Evolutionary conservation across 257 asterid genomes (phyloP), one percentile per base, ranked within the genome.

Genomic region (Solanum appendiculatum): DNA sequence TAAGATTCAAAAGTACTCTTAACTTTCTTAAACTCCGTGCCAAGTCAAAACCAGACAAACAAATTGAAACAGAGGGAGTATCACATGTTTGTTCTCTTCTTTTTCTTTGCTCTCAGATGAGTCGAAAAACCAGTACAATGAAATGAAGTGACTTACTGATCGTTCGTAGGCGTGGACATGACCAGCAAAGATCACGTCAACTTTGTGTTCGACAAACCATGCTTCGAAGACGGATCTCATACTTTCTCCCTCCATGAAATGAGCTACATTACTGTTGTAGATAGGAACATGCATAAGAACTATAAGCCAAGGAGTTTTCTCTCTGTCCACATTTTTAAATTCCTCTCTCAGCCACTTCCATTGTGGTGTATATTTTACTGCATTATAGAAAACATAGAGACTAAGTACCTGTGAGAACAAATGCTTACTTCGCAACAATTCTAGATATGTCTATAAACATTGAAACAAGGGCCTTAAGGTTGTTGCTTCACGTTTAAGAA

Each of bases 171-270:
- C 99, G 60, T 97, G 99, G 86, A 97, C 98, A 58, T 97, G 99
- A 34, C 99, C 99, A 68, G 99, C 97, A 91, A 95, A 97, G 87
- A 97, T 83, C 29, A 94, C 91, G 87, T 97, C 99, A 86, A 97
- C 99, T 93, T 94, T 95, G 85, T 95, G 90, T 23, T 90, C 90
- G 82, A 98, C 93, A 91, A 97, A 95, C 98, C 98, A 94, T 86
- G 95, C 93, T 94, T 97, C 98, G 85, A 89, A 94, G 18, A 92
- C 98, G 40, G 91, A 90, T 92, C 97, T 93, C 98, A 94, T 93
- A 93, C 98, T 95, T 91, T 97, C 99, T n/a, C 98, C 99, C 90
- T 97, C 99, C 97, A 93, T 88, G 92, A 89, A 95, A 91, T 97
- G 99, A 89, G 98, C 99, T 88, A 89, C 92, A 85, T 97, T 97